These are phyloP conservation scores for Nicotiana undulata DNA, from an alignment of 257 asterid species.

Conservation along the genomic window DNA sequence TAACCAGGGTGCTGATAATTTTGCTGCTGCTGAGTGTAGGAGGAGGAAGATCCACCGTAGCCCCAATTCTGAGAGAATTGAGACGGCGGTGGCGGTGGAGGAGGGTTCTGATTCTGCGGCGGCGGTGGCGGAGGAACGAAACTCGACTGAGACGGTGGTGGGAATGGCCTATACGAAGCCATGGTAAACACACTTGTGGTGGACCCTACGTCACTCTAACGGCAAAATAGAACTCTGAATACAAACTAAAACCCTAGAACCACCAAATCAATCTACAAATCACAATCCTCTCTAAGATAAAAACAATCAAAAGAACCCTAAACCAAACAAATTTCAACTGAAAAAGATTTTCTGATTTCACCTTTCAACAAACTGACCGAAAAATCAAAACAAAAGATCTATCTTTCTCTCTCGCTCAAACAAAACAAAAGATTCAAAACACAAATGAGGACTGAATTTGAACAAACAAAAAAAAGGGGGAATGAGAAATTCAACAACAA, in stretches of 20 bases:
- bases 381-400: too few relatives aligned
- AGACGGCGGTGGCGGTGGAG: slow-evolving; percentile 42
- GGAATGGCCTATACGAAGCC: slow-evolving; percentile 94
- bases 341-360: not conserved
- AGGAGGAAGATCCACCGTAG: slow-evolving; percentile 28
- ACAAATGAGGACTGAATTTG: not conserved
- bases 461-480: not conserved
- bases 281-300: not conserved
- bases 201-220: not conserved
- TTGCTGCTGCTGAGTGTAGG: slow-evolving; percentile 8
- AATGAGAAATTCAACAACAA: not conserved
- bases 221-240: not conserved
- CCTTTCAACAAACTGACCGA: not conserved
- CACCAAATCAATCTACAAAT: not conserved
- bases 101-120: slow-evolving; percentile 52
- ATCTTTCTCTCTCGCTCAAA: too few relatives aligned
- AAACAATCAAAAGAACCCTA: not conserved
- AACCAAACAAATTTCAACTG: not conserved
- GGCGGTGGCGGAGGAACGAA: slow-evolving; percentile 54
- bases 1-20: slow-evolving; percentile 38
- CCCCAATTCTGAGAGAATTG: slow-evolving; percentile 32
- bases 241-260: slow-evolving; percentile 19
- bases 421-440: not conserved
- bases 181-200: slow-evolving; percentile 6
- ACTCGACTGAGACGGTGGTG: slow-evolving; percentile 52